These are phyloP conservation scores for Hymenoscyphus fraxineus DNA, from an alignment of 2,329 filamentous ascomycete species.

Conservation along the genomic window DNA sequence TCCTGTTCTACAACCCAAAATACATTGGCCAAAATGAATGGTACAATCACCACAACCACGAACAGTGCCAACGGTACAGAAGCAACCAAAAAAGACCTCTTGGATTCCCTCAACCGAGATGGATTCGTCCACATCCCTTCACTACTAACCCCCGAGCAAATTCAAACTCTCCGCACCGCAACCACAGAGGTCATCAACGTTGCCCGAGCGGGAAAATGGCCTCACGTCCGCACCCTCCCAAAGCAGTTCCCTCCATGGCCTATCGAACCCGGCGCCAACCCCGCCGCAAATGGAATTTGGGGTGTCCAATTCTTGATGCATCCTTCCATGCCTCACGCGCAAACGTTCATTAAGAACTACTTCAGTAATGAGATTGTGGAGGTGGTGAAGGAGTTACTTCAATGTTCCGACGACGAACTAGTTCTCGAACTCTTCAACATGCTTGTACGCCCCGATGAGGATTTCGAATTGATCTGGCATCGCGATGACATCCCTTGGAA, in stretches of 20 bases:
- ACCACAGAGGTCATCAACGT: slow-evolving; percentile 53
- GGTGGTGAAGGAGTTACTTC: slow-evolving; percentile 62
- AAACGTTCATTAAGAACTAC: slow-evolving; percentile 64
- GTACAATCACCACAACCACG: not conserved
- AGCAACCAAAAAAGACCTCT: slow-evolving; percentile 25
- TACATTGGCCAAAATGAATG: not conserved
- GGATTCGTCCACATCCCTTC: slow-evolving; percentile 73
- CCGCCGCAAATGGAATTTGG: slow-evolving; percentile 68
- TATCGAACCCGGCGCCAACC: slow-evolving; percentile 35
- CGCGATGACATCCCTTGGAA: slow-evolving; percentile 74
- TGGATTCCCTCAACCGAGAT: slow-evolving; percentile 54
- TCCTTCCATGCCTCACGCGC: slow-evolving; percentile 60
- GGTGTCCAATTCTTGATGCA: slow-evolving; percentile 83
- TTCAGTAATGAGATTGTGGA: slow-evolving; percentile 63
- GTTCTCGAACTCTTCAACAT: slow-evolving; percentile 89
- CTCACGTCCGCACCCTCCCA: slow-evolving; percentile 75
- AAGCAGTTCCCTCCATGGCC: slow-evolving; percentile 91
- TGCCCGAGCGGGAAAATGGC: slow-evolving; percentile 71
- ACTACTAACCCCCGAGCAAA: slow-evolving; percentile 53
- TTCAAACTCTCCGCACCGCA: slow-evolving; percentile 58
- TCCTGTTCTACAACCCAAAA: not conserved
- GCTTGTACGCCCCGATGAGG: slow-evolving; percentile 66
- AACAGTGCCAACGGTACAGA: not conserved
- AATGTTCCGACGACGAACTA: slow-evolving; percentile 55
- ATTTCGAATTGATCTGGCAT: slow-evolving; percentile 80